A percentile compares a stretch with the other conserved stretches of the same genome.
Conservation (phyloP, 2,329 filamentous ascomycete genomes). For the Venturia carpophila region DNA sequence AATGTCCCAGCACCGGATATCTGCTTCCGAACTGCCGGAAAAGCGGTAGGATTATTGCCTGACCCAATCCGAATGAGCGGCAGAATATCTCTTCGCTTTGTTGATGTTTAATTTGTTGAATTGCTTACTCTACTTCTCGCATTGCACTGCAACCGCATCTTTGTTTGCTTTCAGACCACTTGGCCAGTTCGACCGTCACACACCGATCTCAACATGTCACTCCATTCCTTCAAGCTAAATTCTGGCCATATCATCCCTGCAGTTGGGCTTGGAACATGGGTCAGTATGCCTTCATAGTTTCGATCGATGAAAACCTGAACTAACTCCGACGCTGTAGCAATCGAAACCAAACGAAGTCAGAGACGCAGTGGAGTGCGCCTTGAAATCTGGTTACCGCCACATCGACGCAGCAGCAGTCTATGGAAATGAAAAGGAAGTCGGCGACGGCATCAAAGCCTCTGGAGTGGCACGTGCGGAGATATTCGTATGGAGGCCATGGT, state of each 20-base stretch:
- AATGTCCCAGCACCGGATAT: not conserved
- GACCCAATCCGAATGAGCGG: not conserved
- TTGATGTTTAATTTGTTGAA: not conserved
- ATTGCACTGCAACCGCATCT: no score
- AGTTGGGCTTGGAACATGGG: slow-evolving; percentile 11
- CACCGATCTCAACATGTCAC: not conserved
- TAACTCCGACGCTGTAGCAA: not conserved
- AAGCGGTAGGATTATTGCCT: not conserved
- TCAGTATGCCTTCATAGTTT: not conserved
- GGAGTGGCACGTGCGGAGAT: slow-evolving; percentile 27
- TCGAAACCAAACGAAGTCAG: slow-evolving; percentile 10
- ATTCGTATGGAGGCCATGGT: slow-evolving; percentile 22
- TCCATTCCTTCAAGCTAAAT: not conserved
- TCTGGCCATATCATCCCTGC: slow-evolving; percentile 1
- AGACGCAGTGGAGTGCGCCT: slow-evolving; percentile 11
- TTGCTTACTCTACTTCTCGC: no score
- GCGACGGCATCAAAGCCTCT: slow-evolving; percentile 15
- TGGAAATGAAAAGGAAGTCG: slow-evolving; percentile 14
- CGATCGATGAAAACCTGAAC: no score
- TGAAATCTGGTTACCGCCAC: slow-evolving; percentile 15
- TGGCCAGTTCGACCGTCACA: not conserved
- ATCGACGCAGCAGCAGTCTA: slow-evolving; percentile 18
- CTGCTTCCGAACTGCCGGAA: slow-evolving; percentile 4
- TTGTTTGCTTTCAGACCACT: not conserved
- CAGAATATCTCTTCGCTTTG: not conserved